Percentiles rank a stretch among this genome's conserved stretches.
Conservation (phyloP, 2,329 filamentous ascomycete species). For the Fusarium pseudonygamai region DNA sequence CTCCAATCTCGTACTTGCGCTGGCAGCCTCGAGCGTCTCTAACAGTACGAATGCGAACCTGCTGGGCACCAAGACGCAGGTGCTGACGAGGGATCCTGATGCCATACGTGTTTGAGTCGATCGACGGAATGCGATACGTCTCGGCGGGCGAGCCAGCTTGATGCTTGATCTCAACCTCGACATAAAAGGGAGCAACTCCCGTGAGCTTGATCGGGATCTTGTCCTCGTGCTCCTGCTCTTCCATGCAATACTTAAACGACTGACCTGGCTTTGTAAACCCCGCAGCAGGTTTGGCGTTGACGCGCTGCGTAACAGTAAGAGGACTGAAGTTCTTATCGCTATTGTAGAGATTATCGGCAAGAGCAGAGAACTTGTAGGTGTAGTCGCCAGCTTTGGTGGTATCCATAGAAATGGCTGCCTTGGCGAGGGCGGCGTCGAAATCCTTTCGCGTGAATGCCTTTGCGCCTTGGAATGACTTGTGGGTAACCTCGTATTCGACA, state of each 20-base stretch:
- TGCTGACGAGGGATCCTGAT: conserved; percentile 86
- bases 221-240: conserved; percentile 83
- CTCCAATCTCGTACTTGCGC: conserved; percentile 74
- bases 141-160: conserved; percentile 83
- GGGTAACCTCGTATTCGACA: conserved; percentile 81
- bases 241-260: conserved; percentile 94
- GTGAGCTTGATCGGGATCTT: conserved; percentile 86
- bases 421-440: conserved; percentile 79
- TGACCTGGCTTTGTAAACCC: conserved; percentile 87
- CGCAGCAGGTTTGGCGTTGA: conserved; percentile 85
- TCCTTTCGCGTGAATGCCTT: conserved; percentile 73
- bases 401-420: conserved; percentile 85
- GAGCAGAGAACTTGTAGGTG: conserved; percentile 83
- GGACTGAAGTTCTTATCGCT: conserved; percentile 73
- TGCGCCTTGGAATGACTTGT: conserved; percentile 74
- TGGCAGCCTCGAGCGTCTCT: conserved; percentile 89
- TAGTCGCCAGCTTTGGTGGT: conserved; percentile 85
- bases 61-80: conserved; percentile 88
- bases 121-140: conserved; percentile 81
- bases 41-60: conserved; percentile 88
- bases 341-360: conserved; percentile 88
- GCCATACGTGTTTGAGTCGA: conserved; percentile 77
- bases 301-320: conserved; percentile 79
- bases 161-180: conserved; percentile 95
- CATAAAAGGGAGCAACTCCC: conserved; percentile 84